Base-by-base conservation (phyloP, 768 basidiomycete genomes). In the Termitomyces sp. region DNA sequence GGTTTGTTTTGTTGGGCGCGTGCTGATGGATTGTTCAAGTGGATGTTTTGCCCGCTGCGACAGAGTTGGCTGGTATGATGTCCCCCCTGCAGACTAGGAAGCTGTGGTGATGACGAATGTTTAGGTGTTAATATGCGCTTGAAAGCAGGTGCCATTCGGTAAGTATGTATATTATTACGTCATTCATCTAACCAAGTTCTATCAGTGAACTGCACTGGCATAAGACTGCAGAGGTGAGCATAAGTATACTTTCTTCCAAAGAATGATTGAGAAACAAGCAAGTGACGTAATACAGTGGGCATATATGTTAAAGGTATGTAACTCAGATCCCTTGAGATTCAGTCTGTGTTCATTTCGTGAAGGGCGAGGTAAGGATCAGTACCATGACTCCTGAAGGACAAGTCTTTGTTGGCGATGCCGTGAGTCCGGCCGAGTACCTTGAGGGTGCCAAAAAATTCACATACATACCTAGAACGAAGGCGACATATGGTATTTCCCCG, bases 401-500 rank as follows among this genome's bases (percentile, higher is more conserved):
- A 27, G 69, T 79, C 4, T 85, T 78, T 59, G 65, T 84, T 14
- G 81, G 75, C 32, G 80, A 83, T 60, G 76, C 82, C 46, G 82
- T 83, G 64, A 65, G 79, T 47, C 8, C 48, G 29, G 8, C 41
- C 16, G 26, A 37, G 24, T 50, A 20, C 43, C 16, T 26, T 9
- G 24, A 41, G 29, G n/a, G n/a, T n/a, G n/a, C n/a, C n/a, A n/a
- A n/a, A n/a, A n/a, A n/a, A n/a, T n/a, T n/a, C n/a, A n/a, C n/a
- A n/a, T n/a, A n/a, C n/a, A n/a, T n/a, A 24, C 42, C 26, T 18
- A 48, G 69, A 56, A 59, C 24, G 59, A 66, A 29, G 69, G 72
- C 24, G 84, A 85, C 63, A 47, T 85, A 0, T 85, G 84, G 84
- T 85, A 77, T 58, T 84, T 84, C 68, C 82, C 83, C 2, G 65